Evolutionary conservation across 2,329 filamentous ascomycete species (phyloP).

Genomic region (Ceratocystis huliohia): DNA sequence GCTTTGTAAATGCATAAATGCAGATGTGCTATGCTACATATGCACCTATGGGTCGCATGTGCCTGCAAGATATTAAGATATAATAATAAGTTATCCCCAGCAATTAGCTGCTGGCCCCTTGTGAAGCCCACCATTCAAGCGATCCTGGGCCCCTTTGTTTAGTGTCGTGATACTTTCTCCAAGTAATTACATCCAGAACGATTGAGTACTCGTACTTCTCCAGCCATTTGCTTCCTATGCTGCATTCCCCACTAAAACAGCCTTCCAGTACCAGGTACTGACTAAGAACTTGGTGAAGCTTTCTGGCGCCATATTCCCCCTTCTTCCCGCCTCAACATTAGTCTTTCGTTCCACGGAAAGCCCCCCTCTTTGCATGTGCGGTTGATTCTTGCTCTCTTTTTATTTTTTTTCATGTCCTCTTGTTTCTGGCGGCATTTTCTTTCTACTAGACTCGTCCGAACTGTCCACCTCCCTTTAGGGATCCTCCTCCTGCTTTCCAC

Average conservation of each 20-base stretch:
- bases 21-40: too few species aligned
- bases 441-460: not conserved
- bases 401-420: not conserved
- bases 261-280: not conserved
- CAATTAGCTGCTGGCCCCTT: too few species aligned
- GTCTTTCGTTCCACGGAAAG: not conserved
- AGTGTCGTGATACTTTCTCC: not conserved
- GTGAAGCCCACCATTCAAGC: not conserved
- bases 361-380: not conserved
- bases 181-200: too few species aligned
- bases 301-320: not conserved
- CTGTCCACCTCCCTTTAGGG: not conserved
- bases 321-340: not conserved
- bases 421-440: not conserved
- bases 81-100: too few species aligned
- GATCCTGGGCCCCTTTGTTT: not conserved
- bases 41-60: too few species aligned
- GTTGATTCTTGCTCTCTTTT: not conserved
- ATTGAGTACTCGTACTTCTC: not conserved
- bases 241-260: constrained; percentile 1
- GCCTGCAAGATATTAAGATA: too few species aligned
- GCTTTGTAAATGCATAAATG: too few species aligned
- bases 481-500: not conserved
- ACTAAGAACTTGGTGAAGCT: not conserved
- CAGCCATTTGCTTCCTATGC: not conserved